Base-by-base conservation (phyloP, 108 stramenopile species). In the Asterionellopsis glacialis region DNA sequence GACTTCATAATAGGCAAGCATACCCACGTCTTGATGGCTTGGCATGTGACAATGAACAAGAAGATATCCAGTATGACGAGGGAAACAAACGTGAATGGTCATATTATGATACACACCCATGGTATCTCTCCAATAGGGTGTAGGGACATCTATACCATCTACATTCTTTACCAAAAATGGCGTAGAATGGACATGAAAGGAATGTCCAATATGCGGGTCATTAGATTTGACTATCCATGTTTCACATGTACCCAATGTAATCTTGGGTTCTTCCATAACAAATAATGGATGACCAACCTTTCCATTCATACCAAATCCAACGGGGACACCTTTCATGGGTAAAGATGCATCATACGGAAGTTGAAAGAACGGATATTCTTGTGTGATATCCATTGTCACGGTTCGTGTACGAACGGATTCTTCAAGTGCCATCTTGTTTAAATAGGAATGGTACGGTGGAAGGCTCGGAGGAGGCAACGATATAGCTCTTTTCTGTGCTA, bases 11-110 rank as follows among this genome's bases (percentile, higher is more conserved):
- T 27, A 25, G 25, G 45, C 43, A 21, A 28, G 28, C 61, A 63
- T 52, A 1, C 61, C 61, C 23, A 63, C 39, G 27, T 52, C 61
- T 13, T 22, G 24, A 38, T 63, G 61, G 16, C 13, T 9, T 21
- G 38, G 25, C 61, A 52, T 51, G 28, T 63, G 61, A 33, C 61
- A 63, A 38, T 63, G 61, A 2, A 63, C 61, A 14, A 52, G 28
- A n/a, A 63, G 44, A 33, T 33, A 33, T 7, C 33, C 33, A 5
- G 33, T 33, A 7, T 33, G 33, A 33, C 33, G 33, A 7, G 33
- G 33, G 7, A 33, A 33, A 33, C 33, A 33, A 33, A 33, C 7
- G 7, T 33, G 33, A 33, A 33, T 38, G 7, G 61, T 63, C 25
- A 63, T 41, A 12, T 63, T 63, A n/a, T 24, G 18, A 27, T 23